A percentile compares a stretch with the other conserved stretches of the same genome.
These are phyloP conservation scores for Posidonia oceanica DNA, from an alignment of 116 monocot genomes.

Conservation along the genomic window DNA sequence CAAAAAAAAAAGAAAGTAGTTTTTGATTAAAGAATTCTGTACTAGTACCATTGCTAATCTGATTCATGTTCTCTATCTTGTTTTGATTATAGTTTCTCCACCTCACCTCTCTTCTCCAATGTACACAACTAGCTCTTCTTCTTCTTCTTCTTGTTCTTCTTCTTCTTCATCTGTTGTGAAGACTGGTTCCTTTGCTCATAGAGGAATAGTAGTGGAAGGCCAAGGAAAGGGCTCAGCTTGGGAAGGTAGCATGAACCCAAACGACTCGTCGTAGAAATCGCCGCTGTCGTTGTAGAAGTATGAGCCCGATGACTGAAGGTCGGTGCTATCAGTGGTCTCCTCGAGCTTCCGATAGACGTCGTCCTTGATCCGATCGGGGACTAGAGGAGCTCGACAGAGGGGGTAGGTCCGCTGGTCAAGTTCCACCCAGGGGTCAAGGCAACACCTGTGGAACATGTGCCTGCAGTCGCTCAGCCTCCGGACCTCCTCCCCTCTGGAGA, in stretches of 20 bases:
- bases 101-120: too few species aligned
- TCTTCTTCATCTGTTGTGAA: too few species aligned
- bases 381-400: conserved; percentile 38
- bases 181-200: neutral
- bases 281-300: neutral
- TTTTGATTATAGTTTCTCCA: too few species aligned
- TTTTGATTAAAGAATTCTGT: too few species aligned
- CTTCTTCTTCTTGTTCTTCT: too few species aligned
- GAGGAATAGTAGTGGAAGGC: neutral
- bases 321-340: too few species aligned
- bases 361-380: conserved; percentile 12
- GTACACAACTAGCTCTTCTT: too few species aligned
- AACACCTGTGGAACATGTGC: conserved; percentile 42
- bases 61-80: too few species aligned
- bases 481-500: conserved; percentile 21
- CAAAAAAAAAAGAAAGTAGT: too few species aligned
- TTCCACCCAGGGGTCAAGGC: conserved; percentile 42
- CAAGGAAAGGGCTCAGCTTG: neutral
- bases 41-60: too few species aligned
- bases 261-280: neutral
- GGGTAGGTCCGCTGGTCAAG: conserved; percentile 39
- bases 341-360: neutral
- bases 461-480: conserved; percentile 36
- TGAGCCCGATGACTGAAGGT: neutral
- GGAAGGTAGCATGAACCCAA: conserved; percentile 3